A percentile compares a stretch with the other conserved stretches of the same genome.
Evolutionary conservation across 192 early-diverging fungal species (phyloP).

Genomic region (Coemansia sp.): DNA sequence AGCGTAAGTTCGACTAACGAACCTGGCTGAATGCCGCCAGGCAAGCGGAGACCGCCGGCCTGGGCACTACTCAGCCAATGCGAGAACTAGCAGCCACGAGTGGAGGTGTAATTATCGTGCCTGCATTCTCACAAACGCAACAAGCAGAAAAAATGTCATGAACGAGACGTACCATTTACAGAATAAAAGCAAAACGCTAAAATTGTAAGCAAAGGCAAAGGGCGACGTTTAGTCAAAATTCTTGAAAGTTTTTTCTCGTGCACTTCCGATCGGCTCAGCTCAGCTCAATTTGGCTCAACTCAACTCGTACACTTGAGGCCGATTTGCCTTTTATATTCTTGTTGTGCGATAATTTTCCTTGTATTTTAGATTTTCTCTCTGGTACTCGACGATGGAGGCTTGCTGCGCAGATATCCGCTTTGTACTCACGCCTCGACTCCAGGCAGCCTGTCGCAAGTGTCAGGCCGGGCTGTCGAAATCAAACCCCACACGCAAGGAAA

Average conservation of each 20-base stretch:
- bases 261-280: neutral
- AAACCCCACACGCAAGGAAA: neutral
- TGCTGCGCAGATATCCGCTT: neutral
- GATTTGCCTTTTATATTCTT: neutral
- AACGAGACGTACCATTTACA: neutral
- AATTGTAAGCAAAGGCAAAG: neutral
- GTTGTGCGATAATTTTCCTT: neutral
- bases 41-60: neutral
- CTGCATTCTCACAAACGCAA: slow-evolving; percentile 19
- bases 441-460: slow-evolving; percentile 16
- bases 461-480: slow-evolving; percentile 2
- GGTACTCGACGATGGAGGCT: neutral
- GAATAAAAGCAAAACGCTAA: neutral
- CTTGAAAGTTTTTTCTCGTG: neutral
- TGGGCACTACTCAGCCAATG: neutral
- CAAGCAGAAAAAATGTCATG: neutral
- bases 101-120: slow-evolving; percentile 11
- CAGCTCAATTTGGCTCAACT: neutral
- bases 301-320: neutral
- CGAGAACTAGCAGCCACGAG: slow-evolving; percentile 19
- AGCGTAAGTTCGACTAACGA: slow-evolving; percentile 32
- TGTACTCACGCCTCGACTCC: slow-evolving; percentile 19
- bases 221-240: neutral
- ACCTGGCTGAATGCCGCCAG: neutral
- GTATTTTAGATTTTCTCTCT: neutral